Base-by-base conservation (phyloP, 2,329 filamentous ascomycete genomes). In the Ophiosphaerella herpotricha region DNA sequence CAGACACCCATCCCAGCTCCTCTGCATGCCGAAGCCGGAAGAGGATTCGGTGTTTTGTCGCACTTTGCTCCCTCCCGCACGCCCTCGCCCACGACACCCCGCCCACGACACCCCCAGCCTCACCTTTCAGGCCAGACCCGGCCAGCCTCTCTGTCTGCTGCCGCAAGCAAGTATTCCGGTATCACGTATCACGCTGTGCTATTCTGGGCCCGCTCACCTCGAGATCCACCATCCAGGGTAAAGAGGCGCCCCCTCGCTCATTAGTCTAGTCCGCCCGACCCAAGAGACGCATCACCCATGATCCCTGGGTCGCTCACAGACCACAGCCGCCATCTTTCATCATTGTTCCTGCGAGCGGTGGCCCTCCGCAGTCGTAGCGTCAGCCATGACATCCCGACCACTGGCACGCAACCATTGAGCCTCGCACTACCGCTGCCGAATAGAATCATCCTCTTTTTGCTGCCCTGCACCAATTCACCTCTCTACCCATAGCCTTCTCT, bases 341-440 rank as follows among this genome's bases (percentile, higher is more conserved):
- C 51, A 62, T 54, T 57, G 48, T 49, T 60, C 54, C 58, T 57
- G 64, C 55, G 62, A 58, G 48, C 58, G 54, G 60, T 53, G 18
- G 49, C 61, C 41, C 56, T 57, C 54, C 42, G 53, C 58, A 58
- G 60, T 60, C 68, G 63, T 54, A 66, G 68, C 68, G 66, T 51
- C 63, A 58, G 58, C 63, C 61, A 49, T 60, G 57, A 39, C 55
- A 52, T 55, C 53, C 62, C 50, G 54, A 53, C 43, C 50, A 50
- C 46, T 66, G 54, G 58, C 64, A 60, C 55, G 41, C 55, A 46
- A 48, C 52, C 58, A 61, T 61, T 50, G 55, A 55, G 58, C 58
- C 51, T 64, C 54, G 61, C 63, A 61, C 57, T 54, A 53, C 56
- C 49, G 52, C 53, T 57, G 60, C 61, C 66, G 58, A 64, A 63